Conservation (phyloP, 1,139 yeast species). For the Torulaspora globosa region DNA sequence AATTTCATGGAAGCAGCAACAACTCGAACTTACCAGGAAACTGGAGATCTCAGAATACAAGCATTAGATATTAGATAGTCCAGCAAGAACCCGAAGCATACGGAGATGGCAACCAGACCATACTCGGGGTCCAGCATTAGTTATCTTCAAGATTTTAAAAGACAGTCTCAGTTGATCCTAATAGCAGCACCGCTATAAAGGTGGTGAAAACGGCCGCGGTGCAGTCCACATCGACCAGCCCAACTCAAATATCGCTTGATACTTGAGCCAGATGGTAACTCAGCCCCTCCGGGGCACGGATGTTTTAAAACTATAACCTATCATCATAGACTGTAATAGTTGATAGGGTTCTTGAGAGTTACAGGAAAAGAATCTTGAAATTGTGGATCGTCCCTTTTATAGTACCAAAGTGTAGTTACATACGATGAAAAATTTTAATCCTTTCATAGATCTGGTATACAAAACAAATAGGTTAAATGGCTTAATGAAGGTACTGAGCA, state of each 20-base stretch:
- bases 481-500: not conserved
- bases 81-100: too few relatives aligned
- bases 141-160: not conserved
- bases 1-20: too few relatives aligned
- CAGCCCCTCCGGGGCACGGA: constrained; percentile 11
- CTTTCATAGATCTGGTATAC: not conserved
- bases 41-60: too few relatives aligned
- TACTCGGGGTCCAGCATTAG: not conserved
- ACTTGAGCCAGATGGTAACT: not conserved
- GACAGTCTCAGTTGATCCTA: constrained; percentile 35
- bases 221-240: constrained; percentile 38
- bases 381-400: not conserved
- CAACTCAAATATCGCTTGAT: constrained; percentile 1
- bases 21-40: too few relatives aligned
- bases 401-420: not conserved
- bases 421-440: constrained; percentile 21
- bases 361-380: not conserved
- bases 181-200: constrained; percentile 36
- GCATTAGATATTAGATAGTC: too few relatives aligned
- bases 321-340: constrained; percentile 68
- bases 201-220: constrained; percentile 41
- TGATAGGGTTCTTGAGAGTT: constrained; percentile 39
- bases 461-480: not conserved
- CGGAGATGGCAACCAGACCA: too few relatives aligned
- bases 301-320: constrained; percentile 45